Base-by-base conservation (phyloP, 1,284 basidiomycete genomes). In the Golubevia pallescens region DNA sequence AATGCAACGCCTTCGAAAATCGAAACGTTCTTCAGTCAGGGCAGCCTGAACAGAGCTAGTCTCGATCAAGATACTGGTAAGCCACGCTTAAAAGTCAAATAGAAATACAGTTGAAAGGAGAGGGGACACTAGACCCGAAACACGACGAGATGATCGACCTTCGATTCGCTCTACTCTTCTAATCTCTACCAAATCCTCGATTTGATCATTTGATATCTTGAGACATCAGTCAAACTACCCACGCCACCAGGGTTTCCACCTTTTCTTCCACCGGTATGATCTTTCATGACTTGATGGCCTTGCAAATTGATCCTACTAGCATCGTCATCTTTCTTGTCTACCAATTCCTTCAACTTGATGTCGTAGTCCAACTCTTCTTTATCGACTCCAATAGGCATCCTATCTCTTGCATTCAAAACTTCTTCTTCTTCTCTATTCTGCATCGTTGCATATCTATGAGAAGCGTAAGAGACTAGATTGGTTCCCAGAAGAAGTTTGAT, bases 401-500 rank as follows among this genome's bases (percentile, higher is more conserved):
- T 63, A 42, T 77, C 74, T 5, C 61, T 65, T 2, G 74, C 68
- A 53, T 85, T 85, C 64, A 81, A 73, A 20, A 67, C 60, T 32
- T 85, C 82, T 59, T 85, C 82, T 4, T 54, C 59, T 63, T 82
- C 81, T 5, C 81, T 70, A 60, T 72, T 63, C 52, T 73, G 67
- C 70, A 75, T 74, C 0, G 76, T 74, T 6, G 80, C 68, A 28
- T 82, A 82, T 20, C 81, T 72, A 3, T 69, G 63, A 8, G 74
- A 71, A 14, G 82, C 82, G 59, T 73, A 85, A 55, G 70, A 67
- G 52, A 78, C 74, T 21, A 85, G 62, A 24, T 76, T 77, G 19
- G 76, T 71, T 8, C 82, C 82, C 3, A 85, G 68, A 16, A 85
- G 63, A 2, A 85, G 69, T 67, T 85, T 85, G 67, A 84, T 65